Conservation (phyloP, 176 grass and related monocot genomes). For the Ensete ventricosum region DNA sequence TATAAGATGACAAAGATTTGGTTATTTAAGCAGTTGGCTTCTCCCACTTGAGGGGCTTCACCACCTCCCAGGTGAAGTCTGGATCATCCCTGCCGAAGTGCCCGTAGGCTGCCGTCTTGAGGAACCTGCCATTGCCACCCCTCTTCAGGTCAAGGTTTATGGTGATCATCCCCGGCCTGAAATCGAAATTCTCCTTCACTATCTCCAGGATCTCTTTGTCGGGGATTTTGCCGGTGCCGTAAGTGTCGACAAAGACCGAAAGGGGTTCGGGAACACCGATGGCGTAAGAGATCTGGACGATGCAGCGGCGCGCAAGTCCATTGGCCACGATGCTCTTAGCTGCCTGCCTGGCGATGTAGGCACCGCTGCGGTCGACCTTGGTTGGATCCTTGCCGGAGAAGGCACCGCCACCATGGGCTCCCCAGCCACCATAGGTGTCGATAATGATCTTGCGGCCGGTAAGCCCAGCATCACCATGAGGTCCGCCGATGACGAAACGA, state of each 20-base stretch:
- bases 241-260: not conserved
- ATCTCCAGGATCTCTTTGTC: not conserved
- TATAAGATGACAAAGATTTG: not conserved
- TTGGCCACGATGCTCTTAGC: not conserved
- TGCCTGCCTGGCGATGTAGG: not conserved
- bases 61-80: slow-evolving; percentile 51
- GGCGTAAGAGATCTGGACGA: not conserved
- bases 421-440: not conserved
- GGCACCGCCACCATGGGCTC: not conserved
- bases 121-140: slow-evolving; percentile 16
- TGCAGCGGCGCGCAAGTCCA: not conserved
- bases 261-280: not conserved
- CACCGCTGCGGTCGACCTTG: slow-evolving; percentile 3
- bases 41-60: slow-evolving; percentile 47
- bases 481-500: not conserved
- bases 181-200: not conserved
- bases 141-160: not conserved
- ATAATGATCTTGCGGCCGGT: slow-evolving; percentile 1
- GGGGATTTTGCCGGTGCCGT: not conserved
- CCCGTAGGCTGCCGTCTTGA: slow-evolving; percentile 38
- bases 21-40: not conserved
- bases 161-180: slow-evolving; percentile 1
- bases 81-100: slow-evolving; percentile 41
- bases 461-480: not conserved
- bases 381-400: slow-evolving; percentile 1